Evolutionary conservation across 2,329 filamentous ascomycete genomes (phyloP), one percentile per base, ranked within the genome.

Genomic region (Hymenoscyphus albidus): DNA sequence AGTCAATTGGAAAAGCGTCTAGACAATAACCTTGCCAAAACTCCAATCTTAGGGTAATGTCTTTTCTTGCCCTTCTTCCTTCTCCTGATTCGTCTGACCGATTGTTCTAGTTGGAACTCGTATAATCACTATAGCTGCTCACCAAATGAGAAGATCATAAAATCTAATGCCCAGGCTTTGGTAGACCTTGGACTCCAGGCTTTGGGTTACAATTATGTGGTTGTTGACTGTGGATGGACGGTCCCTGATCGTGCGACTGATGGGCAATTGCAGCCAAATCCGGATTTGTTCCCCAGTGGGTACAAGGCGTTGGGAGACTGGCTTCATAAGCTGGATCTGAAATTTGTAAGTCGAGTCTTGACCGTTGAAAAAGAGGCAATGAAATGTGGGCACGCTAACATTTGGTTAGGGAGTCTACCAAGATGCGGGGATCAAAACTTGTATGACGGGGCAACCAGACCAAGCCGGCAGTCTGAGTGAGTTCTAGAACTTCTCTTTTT

Each of bases 151-250:
- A 70, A 69, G 0, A 80, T 80, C n/a, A 77, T 83, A 2, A 76
- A 78, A 16, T 76, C 77, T 12, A 83, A 81, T 62, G 79, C 80
- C 0, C 71, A 82, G 62, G 81, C 80, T 2, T 70, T 84, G 1
- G 75, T 82, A 0, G 77, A 80, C 44, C 74, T 81, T 0, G 80
- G 79, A 0, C 76, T 83, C 0, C 72, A 75, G 1, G 71, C 74
- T 3, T 69, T 78, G 0, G 82, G 83, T 10, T 85, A 85, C 68
- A 77, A 77, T 18, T 80, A 79, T 67, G 79, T 83, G 16, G 81
- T 80, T 0, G 77, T 79, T 0, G 82, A 85, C 68, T 84, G 82
- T 68, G 82, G 83, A 5, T 85, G 82, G 83, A 77, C 70, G 16
- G 51, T 71, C 16, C 71, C 68, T n/a, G 55, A 70, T 48, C 64